These are phyloP conservation scores for Aspergillus intermedius DNA, from an alignment of 2,329 filamentous ascomycete genomes.

Conservation along the genomic window DNA sequence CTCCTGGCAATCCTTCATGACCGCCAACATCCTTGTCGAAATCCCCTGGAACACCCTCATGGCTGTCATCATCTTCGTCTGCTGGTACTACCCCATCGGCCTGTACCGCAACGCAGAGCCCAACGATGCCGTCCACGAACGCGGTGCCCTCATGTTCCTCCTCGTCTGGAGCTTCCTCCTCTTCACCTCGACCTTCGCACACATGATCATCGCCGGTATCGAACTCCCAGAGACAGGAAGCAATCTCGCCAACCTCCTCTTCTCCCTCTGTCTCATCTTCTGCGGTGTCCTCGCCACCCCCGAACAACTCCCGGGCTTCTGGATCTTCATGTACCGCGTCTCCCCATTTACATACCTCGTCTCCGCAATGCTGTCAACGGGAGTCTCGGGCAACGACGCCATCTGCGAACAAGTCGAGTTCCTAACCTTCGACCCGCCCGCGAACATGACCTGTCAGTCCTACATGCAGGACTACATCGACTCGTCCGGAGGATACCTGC, in stretches of 20 bases:
- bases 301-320: constrained; percentile 59
- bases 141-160: constrained; percentile 60
- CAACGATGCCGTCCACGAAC: constrained; percentile 38
- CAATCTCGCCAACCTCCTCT: constrained; percentile 55
- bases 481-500: constrained; percentile 35
- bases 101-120: constrained; percentile 38
- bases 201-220: constrained; percentile 66
- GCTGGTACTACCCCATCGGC: constrained; percentile 62
- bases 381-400: constrained; percentile 26
- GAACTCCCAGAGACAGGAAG: constrained; percentile 63
- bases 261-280: constrained; percentile 56
- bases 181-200: constrained; percentile 65
- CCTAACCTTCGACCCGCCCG: constrained; percentile 42
- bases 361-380: constrained; percentile 38
- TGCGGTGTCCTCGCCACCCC: constrained; percentile 50
- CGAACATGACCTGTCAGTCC: constrained; percentile 54
- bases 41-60: constrained; percentile 60
- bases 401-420: constrained; percentile 26
- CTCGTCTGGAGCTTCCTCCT: constrained; percentile 61
- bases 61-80: constrained; percentile 56
- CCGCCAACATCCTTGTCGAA: constrained; percentile 66
- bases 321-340: constrained; percentile 70
- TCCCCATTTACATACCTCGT: constrained; percentile 60
- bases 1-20: constrained; percentile 66
- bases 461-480: constrained; percentile 42